Conservation (phyloP, 176 grass and related monocot genomes). For the Aegilops umbellulata region DNA sequence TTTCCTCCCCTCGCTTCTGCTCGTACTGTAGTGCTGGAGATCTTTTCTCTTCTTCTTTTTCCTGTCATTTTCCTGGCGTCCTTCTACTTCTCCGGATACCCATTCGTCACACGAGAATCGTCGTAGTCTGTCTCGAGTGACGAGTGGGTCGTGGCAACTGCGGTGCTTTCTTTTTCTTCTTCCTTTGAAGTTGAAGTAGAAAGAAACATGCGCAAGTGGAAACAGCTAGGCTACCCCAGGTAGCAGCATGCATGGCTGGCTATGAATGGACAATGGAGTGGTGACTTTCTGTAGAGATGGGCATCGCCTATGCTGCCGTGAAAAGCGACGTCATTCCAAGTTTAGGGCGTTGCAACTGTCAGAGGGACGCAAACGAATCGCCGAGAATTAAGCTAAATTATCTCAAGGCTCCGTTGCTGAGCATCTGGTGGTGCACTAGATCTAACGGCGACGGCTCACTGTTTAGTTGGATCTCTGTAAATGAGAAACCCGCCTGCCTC, state of each 20-base stretch:
- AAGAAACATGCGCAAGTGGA: not conserved
- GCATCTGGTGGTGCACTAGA: too few species aligned
- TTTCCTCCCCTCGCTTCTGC: not conserved
- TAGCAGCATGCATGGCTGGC: not conserved
- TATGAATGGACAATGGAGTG: not conserved
- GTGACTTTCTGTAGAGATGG: not conserved
- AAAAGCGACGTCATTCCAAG: not conserved
- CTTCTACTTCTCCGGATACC: not conserved
- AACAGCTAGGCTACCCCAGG: not conserved
- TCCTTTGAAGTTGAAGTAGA: not conserved
- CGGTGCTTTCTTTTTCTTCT: not conserved
- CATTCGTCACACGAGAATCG: not conserved
- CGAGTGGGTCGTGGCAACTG: not conserved
- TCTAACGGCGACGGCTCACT: too few species aligned
- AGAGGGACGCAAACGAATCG: too few species aligned
- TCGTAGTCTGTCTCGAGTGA: not conserved
- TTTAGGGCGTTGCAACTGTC: not conserved
- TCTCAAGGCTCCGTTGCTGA: too few species aligned
- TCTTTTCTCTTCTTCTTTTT: too few species aligned
- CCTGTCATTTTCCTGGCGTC: conserved; percentile 14
- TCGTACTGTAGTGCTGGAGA: not conserved
- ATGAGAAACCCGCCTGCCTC: too few species aligned
- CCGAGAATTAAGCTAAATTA: too few species aligned
- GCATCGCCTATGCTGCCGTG: not conserved
- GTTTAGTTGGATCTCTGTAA: too few species aligned